Base-by-base conservation (phyloP, 2,329 filamentous ascomycete genomes). In the Neocucurbitaria cava region DNA sequence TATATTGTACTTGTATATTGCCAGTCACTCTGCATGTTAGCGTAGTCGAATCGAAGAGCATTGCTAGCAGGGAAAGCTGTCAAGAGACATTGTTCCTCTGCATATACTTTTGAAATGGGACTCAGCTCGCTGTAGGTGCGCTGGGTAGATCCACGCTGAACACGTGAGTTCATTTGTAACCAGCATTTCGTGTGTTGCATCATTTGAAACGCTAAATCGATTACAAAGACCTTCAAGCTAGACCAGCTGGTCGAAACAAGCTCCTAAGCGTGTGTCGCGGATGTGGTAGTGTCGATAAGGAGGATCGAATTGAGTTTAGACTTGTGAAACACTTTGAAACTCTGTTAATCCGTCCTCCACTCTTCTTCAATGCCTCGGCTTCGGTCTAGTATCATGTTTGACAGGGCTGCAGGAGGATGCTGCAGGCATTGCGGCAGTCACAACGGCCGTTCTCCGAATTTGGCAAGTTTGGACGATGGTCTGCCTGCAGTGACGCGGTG, bases 1-100 rank as follows among this genome's bases (percentile, higher is more conserved):
- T 69, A 69, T 59, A 64, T 52, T 67, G 58, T 61, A 49, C 49
- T 59, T 58, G 46, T 60, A 61, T 56, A 52, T 51, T 46, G 46
- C 40, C 35, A 15, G 44, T 24, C 26, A 13, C 41, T 43, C 59
- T 54, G 33, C 47, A 47, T 54, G 54, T 54, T 63, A 59, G 50
- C 56, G 49, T 56, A 55, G 60, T 47, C 18, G 41, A 62, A 56
- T 59, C 42, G 48, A 58, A 31, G 39, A 61, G 51, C 39, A 23
- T 23, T 44, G 30, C 10, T 28, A 20, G 42, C 36, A 31, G 18
- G 41, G n/a, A 39, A 13, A 23, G n/a, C 11, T 8, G 21, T 18
- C 20, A 17, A 38, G 24, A 28, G n/a, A 46, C 30, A 28, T 7
- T 15, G 17, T 1, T 26, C 21, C 20, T 21, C 9, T 44, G 42